Evolutionary conservation across 2,329 filamentous ascomycete genomes (phyloP), one percentile per base, ranked within the genome.

Genomic region (Chlorencoelia australis): DNA sequence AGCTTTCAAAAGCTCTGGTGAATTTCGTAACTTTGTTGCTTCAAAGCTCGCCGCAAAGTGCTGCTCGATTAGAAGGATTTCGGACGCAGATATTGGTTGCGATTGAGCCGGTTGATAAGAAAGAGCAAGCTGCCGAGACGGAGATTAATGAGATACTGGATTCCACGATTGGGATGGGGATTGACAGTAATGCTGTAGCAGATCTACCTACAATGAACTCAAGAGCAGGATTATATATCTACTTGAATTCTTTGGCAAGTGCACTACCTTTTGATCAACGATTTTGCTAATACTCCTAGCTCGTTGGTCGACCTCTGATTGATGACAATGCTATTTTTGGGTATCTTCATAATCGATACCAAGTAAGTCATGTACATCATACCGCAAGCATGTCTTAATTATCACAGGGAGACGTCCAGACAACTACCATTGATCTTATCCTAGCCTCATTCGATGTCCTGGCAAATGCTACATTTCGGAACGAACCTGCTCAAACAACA

Each of bases 361-460:
- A 82, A 60, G 81, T 83, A 63, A 46, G 63, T 21, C n/a, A 18
- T 15, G 10, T 8, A 7, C 25, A 5, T 4, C 26, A 5, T 16
- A 7, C n/a, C 13, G 7, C 7, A 27, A 20, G n/a, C 20, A 6
- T 15, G 16, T 33, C 16, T 14, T 4, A 17, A 41, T 35, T 65
- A 30, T 67, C 35, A 11, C 2, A 87, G 72, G 82, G 81, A 25
- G 82, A 94, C 50, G 70, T 82, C 27, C 82, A 89, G 57, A 71
- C 74, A 9, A 77, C 86, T 29, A 76, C 83, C 0, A 75, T 86
- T 36, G 87, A 95, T 50, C 67, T 96, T 2, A 82, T 96, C 27
- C 72, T 89, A 7, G 85, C 87, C 2, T 79, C 87, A 0, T 96
- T 98, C 52, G 88, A 96, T 50, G 72, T 93, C 4, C 67, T 98